Base-by-base conservation (phyloP, 75 land plant species). In the Cryptomeria japonica region DNA sequence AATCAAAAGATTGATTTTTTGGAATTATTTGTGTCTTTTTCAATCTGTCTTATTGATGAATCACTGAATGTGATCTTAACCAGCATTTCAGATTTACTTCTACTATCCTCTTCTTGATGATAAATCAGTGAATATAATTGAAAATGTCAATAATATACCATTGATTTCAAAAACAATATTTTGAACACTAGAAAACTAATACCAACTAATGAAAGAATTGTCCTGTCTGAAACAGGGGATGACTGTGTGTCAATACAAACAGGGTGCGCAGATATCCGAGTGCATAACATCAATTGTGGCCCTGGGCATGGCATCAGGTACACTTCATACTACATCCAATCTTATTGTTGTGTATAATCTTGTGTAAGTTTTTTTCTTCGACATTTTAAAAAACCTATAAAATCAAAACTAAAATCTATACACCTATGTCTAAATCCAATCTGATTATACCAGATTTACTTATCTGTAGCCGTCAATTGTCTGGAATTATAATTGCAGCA, bases 201-300 rank as follows among this genome's bases (percentile, higher is more conserved):
- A 2, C 5, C 61, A 49, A 19, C 25, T 58, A 0, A 87, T 18
- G 6, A 9, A 3, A 53, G 10, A 76, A 25, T 77, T 5, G 31
- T 46, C 47, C 39, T 75, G 72, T 42, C 36, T 10, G 15, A 14
- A 86, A 41, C 95, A 96, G 98, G 98, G 22, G 98, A 96, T 73
- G 98, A 96, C 80, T 96, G 98, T 84, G 86, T 96, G 13, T 96
- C 98, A 15, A 94, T 96, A 85, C 98, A 96, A 87, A 96, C 96
- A n/a, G 98, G 98, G 34, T 91, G 96, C 85, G 89, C 96, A 42
- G 90, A 93, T 68, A 73, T 96, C 2, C 85, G 90, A 85, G 88
- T 96, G 32, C 96, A 91, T 86, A 82, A 94, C 70, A 86, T 96
- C 58, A 90, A 89, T 73, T 96, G 98, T 86, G 98, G 97, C 12